These are phyloP conservation scores for Linum tenue DNA, from an alignment of 345 rosid genomes.

Conservation along the genomic window DNA sequence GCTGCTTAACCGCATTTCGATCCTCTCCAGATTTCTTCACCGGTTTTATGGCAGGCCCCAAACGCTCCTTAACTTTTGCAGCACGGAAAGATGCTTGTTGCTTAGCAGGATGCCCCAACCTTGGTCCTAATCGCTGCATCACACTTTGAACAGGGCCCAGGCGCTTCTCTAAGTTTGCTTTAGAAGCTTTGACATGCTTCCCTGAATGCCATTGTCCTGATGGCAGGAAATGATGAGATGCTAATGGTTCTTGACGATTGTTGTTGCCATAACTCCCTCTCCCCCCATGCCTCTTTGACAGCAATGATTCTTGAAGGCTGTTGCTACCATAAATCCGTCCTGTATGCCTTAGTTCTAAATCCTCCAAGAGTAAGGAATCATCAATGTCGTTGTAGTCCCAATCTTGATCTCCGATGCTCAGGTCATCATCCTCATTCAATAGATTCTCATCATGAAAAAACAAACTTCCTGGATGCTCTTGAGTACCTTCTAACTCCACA, in stretches of 20 bases:
- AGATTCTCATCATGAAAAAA: slow-evolving; percentile 4
- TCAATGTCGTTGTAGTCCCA: slow-evolving; percentile 14
- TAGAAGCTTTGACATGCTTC: slow-evolving; percentile 8
- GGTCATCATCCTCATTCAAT: slow-evolving; percentile 8
- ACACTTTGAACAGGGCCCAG: slow-evolving; percentile 15
- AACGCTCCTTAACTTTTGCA: slow-evolving; percentile 2
- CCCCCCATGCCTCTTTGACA: too few relatives aligned
- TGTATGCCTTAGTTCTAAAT: neutral
- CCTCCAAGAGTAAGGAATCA: neutral
- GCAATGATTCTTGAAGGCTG: too few relatives aligned
- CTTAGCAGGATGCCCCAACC: slow-evolving; percentile 6
- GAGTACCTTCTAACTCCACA: slow-evolving; percentile 14
- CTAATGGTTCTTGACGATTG: neutral
- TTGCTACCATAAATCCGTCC: too few relatives aligned
- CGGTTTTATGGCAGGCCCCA: slow-evolving; percentile 8
- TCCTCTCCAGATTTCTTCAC: neutral
- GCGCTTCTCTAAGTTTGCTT: slow-evolving; percentile 14
- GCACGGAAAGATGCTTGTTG: neutral
- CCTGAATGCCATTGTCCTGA: slow-evolving; percentile 10
- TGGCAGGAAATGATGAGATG: slow-evolving; percentile 1
- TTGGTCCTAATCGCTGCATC: slow-evolving; percentile 20
- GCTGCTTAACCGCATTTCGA: neutral
- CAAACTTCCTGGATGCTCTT: neutral
- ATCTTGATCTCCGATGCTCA: slow-evolving; percentile 11
- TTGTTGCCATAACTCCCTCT: neutral